Evolutionary conservation across 75 land plant genomes (phyloP), one percentile per base, ranked within the genome.

Genomic region (Larix kaempferi): DNA sequence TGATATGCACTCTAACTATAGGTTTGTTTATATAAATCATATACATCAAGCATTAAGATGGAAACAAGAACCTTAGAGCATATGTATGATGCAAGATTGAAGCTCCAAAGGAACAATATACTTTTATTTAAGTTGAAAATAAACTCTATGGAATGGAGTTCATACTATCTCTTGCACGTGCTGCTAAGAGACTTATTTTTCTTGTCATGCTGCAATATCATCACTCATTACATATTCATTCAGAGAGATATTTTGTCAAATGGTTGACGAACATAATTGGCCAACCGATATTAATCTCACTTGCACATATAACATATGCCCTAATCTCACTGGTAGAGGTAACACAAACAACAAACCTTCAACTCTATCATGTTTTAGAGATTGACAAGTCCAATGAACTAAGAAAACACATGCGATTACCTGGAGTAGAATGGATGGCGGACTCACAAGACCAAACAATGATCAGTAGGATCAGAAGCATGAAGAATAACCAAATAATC

Each of bases 381-480:
- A 16, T 52, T 16, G 2, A 17, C 17, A 52, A 52, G 14, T 12
- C 29, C 3, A 23, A 29, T 39, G 44, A 73, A 39, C 19, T 8
- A 74, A 54, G 27, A 73, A 49, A 74, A 8, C 52, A 44, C 6
- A 54, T 52, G 2, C 5, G 19, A 64, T 35, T 84, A 86, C 93
- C 91, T 81, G 89, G 77, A 63, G 89, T 52, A 66, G 83, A 87
- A 69, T 80, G 35, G 3, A 85, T 22, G 3, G 91, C 81, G 56
- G 91, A 88, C 71, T 84, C 91, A 76, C 93, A 91, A 6, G 90
- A 86, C 87, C 87, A 91, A 33, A 91, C 54, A 74, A 86, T 88
- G 75, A 86, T 82, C n/a, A 82, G 26, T 55, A 88, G 64, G 14
- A 71, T 90, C 25, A 73, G 17, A 5, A 88, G 76, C 61, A 91